Percentiles rank a stretch among this genome's conserved stretches.
phyloP scores from a whole-genome alignment of 2,329 filamentous ascomycete species.

The Graphilbum fragrans region DNA sequence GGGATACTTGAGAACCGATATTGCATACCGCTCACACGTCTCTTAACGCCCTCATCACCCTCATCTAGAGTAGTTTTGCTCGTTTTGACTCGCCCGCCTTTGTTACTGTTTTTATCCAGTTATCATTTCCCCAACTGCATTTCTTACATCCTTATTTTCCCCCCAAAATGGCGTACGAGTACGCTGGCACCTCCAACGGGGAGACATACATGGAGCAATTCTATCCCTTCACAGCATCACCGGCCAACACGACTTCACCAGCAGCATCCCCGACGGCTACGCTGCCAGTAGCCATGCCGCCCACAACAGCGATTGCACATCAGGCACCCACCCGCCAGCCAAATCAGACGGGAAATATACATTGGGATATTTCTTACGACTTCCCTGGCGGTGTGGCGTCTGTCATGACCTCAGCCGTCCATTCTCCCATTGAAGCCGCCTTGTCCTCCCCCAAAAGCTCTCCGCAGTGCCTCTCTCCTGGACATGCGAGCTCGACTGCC shows the following conservation, averaged over 20 bases:
- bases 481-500: constrained; percentile 32
- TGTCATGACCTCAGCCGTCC: constrained; percentile 16
- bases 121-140: no score
- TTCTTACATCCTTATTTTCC: not conserved
- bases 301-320: constrained; percentile 21
- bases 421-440: constrained; percentile 27
- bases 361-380: constrained; percentile 41
- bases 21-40: no score
- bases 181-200: constrained; percentile 26
- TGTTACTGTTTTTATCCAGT: no score
- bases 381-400: constrained; percentile 22
- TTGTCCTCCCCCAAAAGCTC: constrained; percentile 40
- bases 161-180: constrained; percentile 9
- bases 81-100: no score
- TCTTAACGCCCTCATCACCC: no score
- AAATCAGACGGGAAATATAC: constrained; percentile 19
- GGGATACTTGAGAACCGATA: no score
- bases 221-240: constrained; percentile 25
- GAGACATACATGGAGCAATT: constrained; percentile 42
- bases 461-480: constrained; percentile 33
- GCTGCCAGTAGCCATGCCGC: constrained; percentile 23
- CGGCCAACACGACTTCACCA: constrained; percentile 16
- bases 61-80: no score
- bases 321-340: constrained; percentile 26
- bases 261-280: constrained; percentile 15